Evolutionary conservation across 768 basidiomycete genomes (phyloP).

Genomic region (Amanita subjunquillea): DNA sequence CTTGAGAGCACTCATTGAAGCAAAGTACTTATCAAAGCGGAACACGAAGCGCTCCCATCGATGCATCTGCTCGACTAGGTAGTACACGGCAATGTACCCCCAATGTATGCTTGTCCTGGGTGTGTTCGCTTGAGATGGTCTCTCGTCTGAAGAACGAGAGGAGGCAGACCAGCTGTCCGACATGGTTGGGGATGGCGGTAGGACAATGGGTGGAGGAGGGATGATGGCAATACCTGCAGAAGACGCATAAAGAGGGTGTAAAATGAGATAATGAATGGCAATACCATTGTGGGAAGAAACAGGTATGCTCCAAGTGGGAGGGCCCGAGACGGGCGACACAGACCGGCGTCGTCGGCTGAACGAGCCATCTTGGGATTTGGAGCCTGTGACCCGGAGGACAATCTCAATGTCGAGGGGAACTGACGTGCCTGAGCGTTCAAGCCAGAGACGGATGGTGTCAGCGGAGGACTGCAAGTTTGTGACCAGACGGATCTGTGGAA

Average conservation of each 20-base stretch:
- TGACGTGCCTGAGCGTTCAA: constrained; percentile 63
- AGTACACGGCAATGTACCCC: constrained; percentile 75
- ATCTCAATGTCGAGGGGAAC: constrained; percentile 78
- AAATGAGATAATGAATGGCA: constrained; percentile 12
- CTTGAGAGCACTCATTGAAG: constrained; percentile 64
- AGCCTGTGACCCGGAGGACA: constrained; percentile 44
- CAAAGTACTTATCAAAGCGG: constrained; percentile 67
- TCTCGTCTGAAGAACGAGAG: constrained; percentile 13
- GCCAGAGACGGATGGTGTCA: constrained; percentile 75
- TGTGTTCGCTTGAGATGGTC: constrained; percentile 15
- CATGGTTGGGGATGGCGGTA: constrained; percentile 30
- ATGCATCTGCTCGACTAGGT: constrained; percentile 71
- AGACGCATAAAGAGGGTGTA: constrained; percentile 13
- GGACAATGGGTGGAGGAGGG: constrained; percentile 31
- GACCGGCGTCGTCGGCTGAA: constrained; percentile 19
- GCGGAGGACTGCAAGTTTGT: constrained; percentile 63
- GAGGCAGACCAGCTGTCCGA: constrained; percentile 11
- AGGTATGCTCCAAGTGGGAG: constrained; percentile 23
- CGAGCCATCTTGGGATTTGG: constrained; percentile 13
- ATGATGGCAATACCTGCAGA: constrained; percentile 15
- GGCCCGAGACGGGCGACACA: constrained; percentile 19
- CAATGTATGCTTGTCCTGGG: constrained; percentile 52
- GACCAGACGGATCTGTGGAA: constrained; percentile 54
- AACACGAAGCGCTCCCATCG: constrained; percentile 79
- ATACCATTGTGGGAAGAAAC: constrained; percentile 18